Conservation (phyloP, 257 asterid genomes). For the Verbena officinalis region DNA sequence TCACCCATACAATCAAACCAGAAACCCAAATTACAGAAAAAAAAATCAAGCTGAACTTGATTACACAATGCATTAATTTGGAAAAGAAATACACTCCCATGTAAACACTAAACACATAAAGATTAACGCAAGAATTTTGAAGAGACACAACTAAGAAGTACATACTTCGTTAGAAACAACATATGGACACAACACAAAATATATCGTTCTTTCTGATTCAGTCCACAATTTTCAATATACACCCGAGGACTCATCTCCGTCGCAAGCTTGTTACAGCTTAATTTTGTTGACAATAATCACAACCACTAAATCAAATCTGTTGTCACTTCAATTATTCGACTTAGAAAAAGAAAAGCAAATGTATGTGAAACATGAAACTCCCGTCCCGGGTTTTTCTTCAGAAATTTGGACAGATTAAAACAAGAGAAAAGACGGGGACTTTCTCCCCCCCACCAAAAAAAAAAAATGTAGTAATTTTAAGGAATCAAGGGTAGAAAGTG, state of each 20-base stretch:
- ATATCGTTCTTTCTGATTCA: neutral
- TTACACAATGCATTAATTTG: neutral
- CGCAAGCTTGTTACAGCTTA: neutral
- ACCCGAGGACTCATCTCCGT: constrained; percentile 3
- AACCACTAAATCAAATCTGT: neutral
- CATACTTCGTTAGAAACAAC: neutral
- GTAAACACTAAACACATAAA: neutral
- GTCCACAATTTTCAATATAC: constrained; percentile 10
- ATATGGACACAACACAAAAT: neutral
- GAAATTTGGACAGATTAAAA: neutral
- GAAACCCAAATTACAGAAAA: neutral
- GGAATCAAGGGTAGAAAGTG: neutral
- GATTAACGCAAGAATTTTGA: neutral
- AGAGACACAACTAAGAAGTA: neutral
- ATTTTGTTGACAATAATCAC: neutral
- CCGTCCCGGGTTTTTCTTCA: neutral
- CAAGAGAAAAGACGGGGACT: neutral
- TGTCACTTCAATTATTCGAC: neutral
- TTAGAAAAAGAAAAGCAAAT: neutral
- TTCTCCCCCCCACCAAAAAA: neutral
- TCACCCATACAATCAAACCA: neutral
- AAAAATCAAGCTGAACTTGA: constrained; percentile 15
- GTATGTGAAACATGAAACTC: neutral
- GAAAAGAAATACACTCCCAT: neutral
- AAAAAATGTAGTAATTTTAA: neutral